Evolutionary conservation across 140 eudicot genomes (phyloP), one percentile per base, ranked within the genome.

Genomic region (Bidens hawaiensis): DNA sequence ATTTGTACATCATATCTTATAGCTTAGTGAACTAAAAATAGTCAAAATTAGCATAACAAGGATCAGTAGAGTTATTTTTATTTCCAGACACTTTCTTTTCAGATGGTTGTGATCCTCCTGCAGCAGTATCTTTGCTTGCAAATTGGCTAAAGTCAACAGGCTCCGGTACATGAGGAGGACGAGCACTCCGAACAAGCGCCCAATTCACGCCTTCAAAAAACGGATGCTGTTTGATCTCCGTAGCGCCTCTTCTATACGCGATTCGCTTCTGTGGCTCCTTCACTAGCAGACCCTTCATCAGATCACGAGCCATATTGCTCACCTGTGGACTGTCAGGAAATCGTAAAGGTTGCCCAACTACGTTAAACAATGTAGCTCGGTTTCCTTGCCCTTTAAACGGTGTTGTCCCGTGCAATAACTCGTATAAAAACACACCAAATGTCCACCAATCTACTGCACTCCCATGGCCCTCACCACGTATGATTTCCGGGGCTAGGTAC

Each of bases 221-320:
- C 12, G 87, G 83, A 19, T 81, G 87, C 1, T 81, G 87, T 60
- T 81, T 81, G 2, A 81, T 81, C 62, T 77, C 87, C 0, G 87
- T 77, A 0, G 87, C 87, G 26, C 87, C 87, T 36, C 83, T 55
- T 53, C 69, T 74, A n/a, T 77, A 81, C 3, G 81, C 87, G n/a
- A 81, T 74, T 48, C 87, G 28, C 55, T 74, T 81, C 2, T 74
- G 81, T 6, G 87, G 87, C 46, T 81, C 83, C 68, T 81, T 81
- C 33, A 81, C 87, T 21, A 81, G 57, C 26, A 81, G 43, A 27
- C 81, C 83, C 25, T 66, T 71, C 24, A 81, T 81, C 19, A 81
- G 59, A 21, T 81, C 83, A 5, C 78, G 78, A 14, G 80, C 83
- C 30, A 4, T 54, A 28, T 62, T 19, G 48, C 81, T 77, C 17